phyloP scores from a whole-genome alignment of 176 grass and related monocot genomes.

The Poa annua region DNA sequence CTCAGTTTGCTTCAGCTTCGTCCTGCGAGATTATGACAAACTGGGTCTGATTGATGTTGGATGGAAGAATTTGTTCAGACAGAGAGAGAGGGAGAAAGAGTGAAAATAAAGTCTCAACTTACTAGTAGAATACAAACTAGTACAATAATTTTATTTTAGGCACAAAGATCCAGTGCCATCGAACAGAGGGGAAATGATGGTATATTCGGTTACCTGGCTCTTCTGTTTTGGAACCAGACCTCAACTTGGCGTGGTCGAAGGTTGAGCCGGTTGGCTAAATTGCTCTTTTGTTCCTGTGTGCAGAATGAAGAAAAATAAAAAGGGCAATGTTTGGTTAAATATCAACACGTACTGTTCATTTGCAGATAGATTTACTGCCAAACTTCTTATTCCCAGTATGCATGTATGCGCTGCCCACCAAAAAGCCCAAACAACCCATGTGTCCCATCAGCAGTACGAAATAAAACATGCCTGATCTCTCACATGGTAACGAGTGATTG shows the following conservation, averaged over 20 bases:
- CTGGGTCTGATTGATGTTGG: background rate
- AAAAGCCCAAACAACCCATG: background rate
- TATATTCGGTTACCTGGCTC: constrained; percentile 37
- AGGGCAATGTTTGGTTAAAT: background rate
- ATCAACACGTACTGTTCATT: background rate
- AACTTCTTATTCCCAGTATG: background rate
- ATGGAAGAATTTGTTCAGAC: background rate
- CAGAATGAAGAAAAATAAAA: background rate
- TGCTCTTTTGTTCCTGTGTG: constrained; percentile 45
- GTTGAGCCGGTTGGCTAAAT: constrained; percentile 41
- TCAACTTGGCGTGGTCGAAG: constrained; percentile 66
- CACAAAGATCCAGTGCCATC: background rate
- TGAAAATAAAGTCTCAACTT: background rate
- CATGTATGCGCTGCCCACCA: background rate
- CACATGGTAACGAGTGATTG: background rate
- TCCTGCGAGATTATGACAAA: constrained; percentile 41
- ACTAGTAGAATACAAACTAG: background rate
- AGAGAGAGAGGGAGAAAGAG: too few relatives aligned
- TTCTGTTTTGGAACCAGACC: constrained; percentile 72
- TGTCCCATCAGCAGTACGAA: background rate
- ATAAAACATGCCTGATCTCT: background rate
- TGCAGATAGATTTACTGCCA: background rate
- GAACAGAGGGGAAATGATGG: background rate
- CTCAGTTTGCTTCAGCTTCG: constrained; percentile 72
- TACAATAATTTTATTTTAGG: background rate